phyloP scores from a whole-genome alignment of 192 early-diverging fungal species.

The Coemansia sp. region DNA sequence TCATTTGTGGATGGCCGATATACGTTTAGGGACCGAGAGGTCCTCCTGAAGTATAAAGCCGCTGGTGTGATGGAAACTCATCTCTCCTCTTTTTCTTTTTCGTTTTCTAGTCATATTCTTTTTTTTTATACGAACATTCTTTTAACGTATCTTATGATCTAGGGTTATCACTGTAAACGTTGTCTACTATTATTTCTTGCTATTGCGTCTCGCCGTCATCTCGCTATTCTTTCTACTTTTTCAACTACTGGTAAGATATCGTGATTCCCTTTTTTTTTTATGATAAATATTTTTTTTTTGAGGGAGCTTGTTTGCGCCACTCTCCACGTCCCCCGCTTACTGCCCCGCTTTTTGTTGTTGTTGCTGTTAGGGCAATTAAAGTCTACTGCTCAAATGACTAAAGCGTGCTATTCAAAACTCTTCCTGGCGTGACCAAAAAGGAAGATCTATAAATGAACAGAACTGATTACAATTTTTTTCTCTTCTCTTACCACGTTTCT shows the following conservation, averaged over 20 bases:
- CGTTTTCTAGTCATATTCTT: not conserved
- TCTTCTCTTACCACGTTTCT: not conserved
- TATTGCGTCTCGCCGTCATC: not conserved
- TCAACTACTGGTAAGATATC: not conserved
- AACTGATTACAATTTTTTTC: not conserved
- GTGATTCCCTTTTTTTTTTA: not conserved
- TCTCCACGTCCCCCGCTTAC: constrained; percentile 4
- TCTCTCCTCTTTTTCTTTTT: not conserved
- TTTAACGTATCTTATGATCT: not conserved
- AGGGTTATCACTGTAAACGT: not conserved
- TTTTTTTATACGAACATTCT: not conserved
- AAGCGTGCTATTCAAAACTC: not conserved
- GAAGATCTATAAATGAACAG: not conserved
- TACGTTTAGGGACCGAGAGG: not conserved
- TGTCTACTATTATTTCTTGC: not conserved
- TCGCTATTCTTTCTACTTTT: not conserved
- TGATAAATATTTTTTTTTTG: not conserved
- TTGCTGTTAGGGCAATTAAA: not conserved
- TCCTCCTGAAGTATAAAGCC: not conserved
- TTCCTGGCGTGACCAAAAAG: not conserved
- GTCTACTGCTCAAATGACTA: not conserved
- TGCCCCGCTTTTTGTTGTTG: not conserved
- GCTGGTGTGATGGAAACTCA: not conserved
- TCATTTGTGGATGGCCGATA: not conserved
- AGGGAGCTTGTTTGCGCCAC: not conserved